Percentiles rank a stretch among this genome's conserved stretches.
These are phyloP conservation scores for Candolleomyces efflorescens DNA, from an alignment of 768 basidiomycete species.

Conservation along the genomic window DNA sequence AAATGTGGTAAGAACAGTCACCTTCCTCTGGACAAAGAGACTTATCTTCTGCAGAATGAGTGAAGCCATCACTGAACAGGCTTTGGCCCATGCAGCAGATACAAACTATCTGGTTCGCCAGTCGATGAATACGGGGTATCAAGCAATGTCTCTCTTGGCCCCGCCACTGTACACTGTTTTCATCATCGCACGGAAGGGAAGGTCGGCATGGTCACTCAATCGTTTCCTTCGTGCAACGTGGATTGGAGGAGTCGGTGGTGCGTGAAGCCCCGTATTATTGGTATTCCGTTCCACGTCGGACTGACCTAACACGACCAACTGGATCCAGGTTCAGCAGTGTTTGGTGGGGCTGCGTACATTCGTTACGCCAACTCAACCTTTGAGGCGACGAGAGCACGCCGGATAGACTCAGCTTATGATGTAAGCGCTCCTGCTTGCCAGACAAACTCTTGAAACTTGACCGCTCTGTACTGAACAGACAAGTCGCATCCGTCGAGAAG, in stretches of 20 bases:
- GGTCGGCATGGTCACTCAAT: slow-evolving; percentile 53
- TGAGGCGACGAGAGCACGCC: slow-evolving; percentile 42
- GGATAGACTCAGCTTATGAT: slow-evolving; percentile 54
- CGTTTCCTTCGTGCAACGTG: slow-evolving; percentile 67
- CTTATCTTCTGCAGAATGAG: slow-evolving; percentile 9
- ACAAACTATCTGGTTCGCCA: slow-evolving; percentile 64
- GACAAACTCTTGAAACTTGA: neutral
- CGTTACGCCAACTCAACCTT: slow-evolving; percentile 53
- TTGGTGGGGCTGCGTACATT: slow-evolving; percentile 57
- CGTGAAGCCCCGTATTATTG: slow-evolving; percentile 12
- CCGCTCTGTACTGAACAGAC: slow-evolving; percentile 32
- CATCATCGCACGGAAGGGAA: slow-evolving; percentile 50
- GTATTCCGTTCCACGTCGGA: neutral
- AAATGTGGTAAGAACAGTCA: neutral
- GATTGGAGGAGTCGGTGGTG: slow-evolving; percentile 63
- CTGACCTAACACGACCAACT: neutral
- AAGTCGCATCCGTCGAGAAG: slow-evolving; percentile 56
- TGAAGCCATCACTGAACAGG: slow-evolving; percentile 2
- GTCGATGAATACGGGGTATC: slow-evolving; percentile 63
- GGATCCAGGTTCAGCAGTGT: slow-evolving; percentile 40
- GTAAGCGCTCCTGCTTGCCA: slow-evolving; percentile 28
- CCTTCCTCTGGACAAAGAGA: neutral
- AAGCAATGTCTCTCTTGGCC: slow-evolving; percentile 55
- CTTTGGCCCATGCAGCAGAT: slow-evolving; percentile 45
- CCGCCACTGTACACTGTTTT: slow-evolving; percentile 59